Base-by-base conservation (phyloP, 2,329 filamentous ascomycete genomes). In the Conoideocrella luteorostrata region DNA sequence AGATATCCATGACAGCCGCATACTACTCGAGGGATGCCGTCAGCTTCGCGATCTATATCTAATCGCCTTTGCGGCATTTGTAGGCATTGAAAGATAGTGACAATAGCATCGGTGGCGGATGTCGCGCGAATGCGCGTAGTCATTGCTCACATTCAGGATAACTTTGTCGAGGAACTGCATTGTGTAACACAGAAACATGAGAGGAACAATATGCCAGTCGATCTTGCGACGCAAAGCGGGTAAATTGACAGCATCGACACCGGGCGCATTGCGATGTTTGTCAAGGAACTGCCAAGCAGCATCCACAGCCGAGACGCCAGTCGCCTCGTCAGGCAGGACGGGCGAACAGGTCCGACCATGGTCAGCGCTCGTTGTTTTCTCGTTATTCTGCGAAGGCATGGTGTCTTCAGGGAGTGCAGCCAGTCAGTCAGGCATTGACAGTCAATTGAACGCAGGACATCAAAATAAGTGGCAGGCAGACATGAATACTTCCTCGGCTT, bases 81-180 rank as follows among this genome's bases (percentile, higher is more conserved):
- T 13, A 13, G 13, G 26, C 26, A 7, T 28, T 28, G 26, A 13
- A 28, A 7, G 7, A 7, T 13, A 28, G 26, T 28, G 26, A 7
- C 26, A 13, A 13, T 7, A 28, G 26, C 26, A 28, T 28, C 13
- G 26, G 26, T 28, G 26, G 26, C 26, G 26, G 13, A 7, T 28
- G 13, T 28, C 13, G 26, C 26, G 13, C 13, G 7, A 28, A 28
- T 28, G 26, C 26, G 26, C 13, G 26, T 7, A 13, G 7, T 28
- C 13, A 28, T 13, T 28, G 26, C 72, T 54, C 40, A 80, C 76
- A 52, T 82, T 82, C 40, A 82, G 69, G 21, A 77, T 70, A 47
- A 80, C 74, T 61, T 82, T 82, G 64, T 82, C 78, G 37, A 82
- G 63, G 51, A 80, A 80, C 53, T 82, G 77, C 61, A 80, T 67